Evolutionary conservation across 495 filamentous ascomycete species (phyloP).

Genomic region (Aspergillus ostianus): DNA sequence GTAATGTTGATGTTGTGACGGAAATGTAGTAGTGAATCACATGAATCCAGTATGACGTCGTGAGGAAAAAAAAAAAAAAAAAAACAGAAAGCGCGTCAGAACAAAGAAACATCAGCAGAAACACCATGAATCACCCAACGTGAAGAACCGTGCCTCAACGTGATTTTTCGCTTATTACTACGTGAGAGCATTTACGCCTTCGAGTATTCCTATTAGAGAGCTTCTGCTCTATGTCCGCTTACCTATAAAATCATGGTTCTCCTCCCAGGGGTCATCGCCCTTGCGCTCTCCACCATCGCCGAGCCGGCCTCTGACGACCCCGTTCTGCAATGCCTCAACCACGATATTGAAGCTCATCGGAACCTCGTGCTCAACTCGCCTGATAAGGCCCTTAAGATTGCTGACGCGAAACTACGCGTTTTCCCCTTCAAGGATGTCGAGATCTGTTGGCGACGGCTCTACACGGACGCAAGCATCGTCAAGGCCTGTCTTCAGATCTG

Average conservation of each 20-base stretch:
- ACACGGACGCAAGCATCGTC: slow-evolving; percentile 72
- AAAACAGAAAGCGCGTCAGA: background rate
- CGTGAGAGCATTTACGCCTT: background rate
- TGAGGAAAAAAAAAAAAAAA: background rate
- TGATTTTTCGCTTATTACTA: background rate
- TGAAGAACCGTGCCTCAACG: background rate
- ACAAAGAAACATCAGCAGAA: background rate
- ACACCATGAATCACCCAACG: background rate
- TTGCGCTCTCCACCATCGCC: slow-evolving; percentile 31
- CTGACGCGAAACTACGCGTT: slow-evolving; percentile 66
- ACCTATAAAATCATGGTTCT: slow-evolving; percentile 9
- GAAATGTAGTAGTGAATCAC: background rate
- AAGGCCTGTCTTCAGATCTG: slow-evolving; percentile 50
- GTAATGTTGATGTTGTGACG: too few species aligned
- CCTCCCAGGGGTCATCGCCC: slow-evolving; percentile 20
- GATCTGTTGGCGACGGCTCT: slow-evolving; percentile 70
- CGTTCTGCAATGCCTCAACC: slow-evolving; percentile 40
- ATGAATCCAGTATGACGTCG: background rate
- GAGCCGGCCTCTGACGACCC: slow-evolving; percentile 36
- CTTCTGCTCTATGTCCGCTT: background rate
- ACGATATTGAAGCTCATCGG: slow-evolving; percentile 22
- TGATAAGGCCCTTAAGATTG: slow-evolving; percentile 38
- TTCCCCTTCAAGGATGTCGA: slow-evolving; percentile 76
- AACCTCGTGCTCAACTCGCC: slow-evolving; percentile 35
- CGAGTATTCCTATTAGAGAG: background rate